Conservation (phyloP, 352 stramenopile species). For the Phytophthora constricta region DNA sequence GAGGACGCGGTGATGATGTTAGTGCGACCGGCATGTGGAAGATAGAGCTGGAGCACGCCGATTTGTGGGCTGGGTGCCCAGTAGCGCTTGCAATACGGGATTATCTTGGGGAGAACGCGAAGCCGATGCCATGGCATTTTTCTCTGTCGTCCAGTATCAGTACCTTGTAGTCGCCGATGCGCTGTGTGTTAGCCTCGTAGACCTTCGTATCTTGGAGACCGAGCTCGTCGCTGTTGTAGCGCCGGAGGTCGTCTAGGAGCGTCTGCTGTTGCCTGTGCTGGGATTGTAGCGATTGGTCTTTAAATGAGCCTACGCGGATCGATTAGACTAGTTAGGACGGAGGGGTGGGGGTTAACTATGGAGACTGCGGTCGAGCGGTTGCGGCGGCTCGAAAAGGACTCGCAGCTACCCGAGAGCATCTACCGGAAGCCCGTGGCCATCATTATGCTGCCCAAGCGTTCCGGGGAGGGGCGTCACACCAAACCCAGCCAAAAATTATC, state of each 20-base stretch:
- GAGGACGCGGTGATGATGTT: neutral
- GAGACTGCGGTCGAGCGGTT: no score
- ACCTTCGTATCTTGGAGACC: neutral
- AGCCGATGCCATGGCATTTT: neutral
- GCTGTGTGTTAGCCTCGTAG: conserved; percentile 25
- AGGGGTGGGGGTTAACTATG: neutral
- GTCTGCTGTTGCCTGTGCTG: neutral
- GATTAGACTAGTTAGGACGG: neutral
- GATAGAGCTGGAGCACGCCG: neutral
- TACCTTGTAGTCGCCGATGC: conserved; percentile 1
- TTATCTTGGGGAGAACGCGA: neutral
- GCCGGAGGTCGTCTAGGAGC: neutral
- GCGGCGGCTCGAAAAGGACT: neutral
- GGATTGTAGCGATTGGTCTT: neutral
- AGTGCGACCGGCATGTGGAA: neutral
- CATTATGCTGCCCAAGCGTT: neutral
- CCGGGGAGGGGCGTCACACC: neutral
- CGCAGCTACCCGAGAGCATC: neutral
- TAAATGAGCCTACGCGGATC: neutral
- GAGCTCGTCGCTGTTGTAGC: neutral
- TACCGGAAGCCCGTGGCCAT: neutral
- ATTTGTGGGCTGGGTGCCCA: neutral
- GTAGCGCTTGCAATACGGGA: neutral
- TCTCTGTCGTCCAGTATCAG: neutral
- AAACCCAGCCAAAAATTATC: neutral